phyloP scores from a whole-genome alignment of 2,329 filamentous ascomycete species.

The Fusarium sp. region DNA sequence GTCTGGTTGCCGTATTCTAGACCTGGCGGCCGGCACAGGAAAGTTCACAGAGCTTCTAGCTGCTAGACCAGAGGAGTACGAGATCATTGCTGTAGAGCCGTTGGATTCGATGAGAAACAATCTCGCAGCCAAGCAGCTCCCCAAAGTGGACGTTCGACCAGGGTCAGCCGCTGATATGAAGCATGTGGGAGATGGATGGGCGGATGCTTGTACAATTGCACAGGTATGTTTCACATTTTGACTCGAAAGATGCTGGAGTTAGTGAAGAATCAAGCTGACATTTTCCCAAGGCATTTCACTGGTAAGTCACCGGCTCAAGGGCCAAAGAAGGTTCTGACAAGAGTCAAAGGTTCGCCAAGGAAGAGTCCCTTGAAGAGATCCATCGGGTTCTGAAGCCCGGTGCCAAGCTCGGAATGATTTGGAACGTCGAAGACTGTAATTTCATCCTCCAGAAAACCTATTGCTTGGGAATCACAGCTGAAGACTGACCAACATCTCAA shows the following conservation, averaged over 20 bases:
- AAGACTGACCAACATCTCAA: constrained; percentile 48
- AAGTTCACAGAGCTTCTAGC: constrained; percentile 77
- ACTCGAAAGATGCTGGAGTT: neutral
- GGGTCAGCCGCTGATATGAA: constrained; percentile 71
- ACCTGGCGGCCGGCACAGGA: constrained; percentile 77
- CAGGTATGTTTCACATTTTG: constrained; percentile 66
- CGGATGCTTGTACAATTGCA: constrained; percentile 75
- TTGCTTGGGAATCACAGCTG: neutral
- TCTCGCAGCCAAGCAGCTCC: constrained; percentile 69
- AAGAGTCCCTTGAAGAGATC: constrained; percentile 74
- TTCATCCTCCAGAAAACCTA: neutral
- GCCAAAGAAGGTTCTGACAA: constrained; percentile 4
- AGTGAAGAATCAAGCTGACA: constrained; percentile 14
- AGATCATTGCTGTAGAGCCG: constrained; percentile 74
- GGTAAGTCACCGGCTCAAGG: constrained; percentile 56
- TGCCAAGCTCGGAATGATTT: constrained; percentile 74
- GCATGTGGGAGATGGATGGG: constrained; percentile 65
- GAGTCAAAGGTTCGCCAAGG: constrained; percentile 73
- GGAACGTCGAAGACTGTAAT: constrained; percentile 80
- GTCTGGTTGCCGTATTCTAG: constrained; percentile 66
- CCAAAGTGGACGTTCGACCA: constrained; percentile 66
- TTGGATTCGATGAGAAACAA: constrained; percentile 74
- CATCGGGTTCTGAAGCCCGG: constrained; percentile 73
- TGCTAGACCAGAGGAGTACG: constrained; percentile 68
- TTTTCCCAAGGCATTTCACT: constrained; percentile 64